A percentile compares a stretch with the other conserved stretches of the same genome.
These are phyloP conservation scores for Aegilops tauschii DNA, from an alignment of 176 grass and related monocot species.

Conservation along the genomic window DNA sequence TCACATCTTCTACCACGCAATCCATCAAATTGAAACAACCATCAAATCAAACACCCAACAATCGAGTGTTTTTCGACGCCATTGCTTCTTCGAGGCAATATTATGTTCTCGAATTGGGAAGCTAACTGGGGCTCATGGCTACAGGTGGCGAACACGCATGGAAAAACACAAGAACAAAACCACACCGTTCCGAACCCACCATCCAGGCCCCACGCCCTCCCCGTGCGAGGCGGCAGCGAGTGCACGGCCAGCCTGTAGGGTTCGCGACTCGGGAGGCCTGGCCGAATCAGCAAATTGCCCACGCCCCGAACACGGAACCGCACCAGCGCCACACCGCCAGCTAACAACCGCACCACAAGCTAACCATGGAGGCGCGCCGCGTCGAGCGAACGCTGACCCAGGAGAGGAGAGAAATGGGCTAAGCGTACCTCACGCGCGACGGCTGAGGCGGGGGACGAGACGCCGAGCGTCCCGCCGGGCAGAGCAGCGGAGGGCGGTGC, in stretches of 20 bases:
- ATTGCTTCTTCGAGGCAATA: neutral
- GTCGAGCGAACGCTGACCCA: neutral
- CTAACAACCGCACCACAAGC: neutral
- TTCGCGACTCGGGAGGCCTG: neutral
- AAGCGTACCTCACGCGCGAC: slow-evolving; percentile 29
- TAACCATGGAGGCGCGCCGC: neutral
- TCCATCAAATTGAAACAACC: neutral
- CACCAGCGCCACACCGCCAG: neutral
- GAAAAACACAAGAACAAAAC: neutral
- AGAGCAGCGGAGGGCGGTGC: neutral
- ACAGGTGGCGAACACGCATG: neutral
- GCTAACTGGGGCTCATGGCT: neutral
- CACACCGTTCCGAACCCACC: neutral
- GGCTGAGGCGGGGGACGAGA: neutral
- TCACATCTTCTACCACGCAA: neutral
- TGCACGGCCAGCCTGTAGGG: neutral
- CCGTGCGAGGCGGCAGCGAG: neutral
- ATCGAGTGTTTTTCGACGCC: neutral
- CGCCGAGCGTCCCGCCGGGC: neutral
- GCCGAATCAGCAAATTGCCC: neutral
- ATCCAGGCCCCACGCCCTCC: neutral
- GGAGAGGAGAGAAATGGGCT: neutral
- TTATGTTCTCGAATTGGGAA: neutral
- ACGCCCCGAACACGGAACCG: neutral
- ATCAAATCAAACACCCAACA: neutral